Evolutionary conservation across 352 stramenopile genomes (phyloP).

Genomic region (Elongisporangium senticosum): DNA sequence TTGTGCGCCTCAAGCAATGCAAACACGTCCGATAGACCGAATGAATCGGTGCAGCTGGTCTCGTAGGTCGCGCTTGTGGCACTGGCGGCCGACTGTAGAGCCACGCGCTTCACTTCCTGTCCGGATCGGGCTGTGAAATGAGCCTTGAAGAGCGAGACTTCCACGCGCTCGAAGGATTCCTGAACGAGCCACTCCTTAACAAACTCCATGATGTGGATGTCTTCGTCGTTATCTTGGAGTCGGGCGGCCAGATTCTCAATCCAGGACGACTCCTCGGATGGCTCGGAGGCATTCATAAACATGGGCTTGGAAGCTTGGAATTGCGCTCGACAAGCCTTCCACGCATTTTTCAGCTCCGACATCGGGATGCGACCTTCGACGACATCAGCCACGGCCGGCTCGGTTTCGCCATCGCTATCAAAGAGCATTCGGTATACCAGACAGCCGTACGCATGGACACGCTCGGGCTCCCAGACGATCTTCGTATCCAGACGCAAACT

Average conservation of each 20-base stretch:
- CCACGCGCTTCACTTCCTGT: conserved; percentile 37
- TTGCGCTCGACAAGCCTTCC: conserved; percentile 35
- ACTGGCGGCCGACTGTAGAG: conserved; percentile 39
- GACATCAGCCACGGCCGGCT: conserved; percentile 6
- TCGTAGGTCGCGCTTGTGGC: conserved; percentile 62
- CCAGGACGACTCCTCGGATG: background rate
- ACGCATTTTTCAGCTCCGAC: conserved; percentile 44
- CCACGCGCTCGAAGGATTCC: conserved; percentile 55
- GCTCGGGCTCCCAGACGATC: conserved; percentile 31
- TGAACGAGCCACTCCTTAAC: conserved; percentile 74
- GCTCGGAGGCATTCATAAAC: background rate
- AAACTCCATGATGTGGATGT: conserved; percentile 51
- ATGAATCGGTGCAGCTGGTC: conserved; percentile 56
- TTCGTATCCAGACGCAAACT: conserved; percentile 49
- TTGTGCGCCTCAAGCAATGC: conserved; percentile 74
- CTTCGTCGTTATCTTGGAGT: background rate
- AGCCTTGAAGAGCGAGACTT: conserved; percentile 44
- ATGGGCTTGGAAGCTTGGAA: conserved; percentile 12
- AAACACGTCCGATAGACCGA: conserved; percentile 78
- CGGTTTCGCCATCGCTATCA: conserved; percentile 6
- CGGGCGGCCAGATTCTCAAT: background rate
- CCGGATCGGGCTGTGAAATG: conserved; percentile 37
- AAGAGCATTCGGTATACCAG: conserved; percentile 28
- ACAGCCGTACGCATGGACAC: conserved; percentile 36
- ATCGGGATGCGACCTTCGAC: conserved; percentile 21